A percentile compares a stretch with the other conserved stretches of the same genome.
Conservation (phyloP, 768 basidiomycete genomes). For the Clitopilus hobsonii region DNA sequence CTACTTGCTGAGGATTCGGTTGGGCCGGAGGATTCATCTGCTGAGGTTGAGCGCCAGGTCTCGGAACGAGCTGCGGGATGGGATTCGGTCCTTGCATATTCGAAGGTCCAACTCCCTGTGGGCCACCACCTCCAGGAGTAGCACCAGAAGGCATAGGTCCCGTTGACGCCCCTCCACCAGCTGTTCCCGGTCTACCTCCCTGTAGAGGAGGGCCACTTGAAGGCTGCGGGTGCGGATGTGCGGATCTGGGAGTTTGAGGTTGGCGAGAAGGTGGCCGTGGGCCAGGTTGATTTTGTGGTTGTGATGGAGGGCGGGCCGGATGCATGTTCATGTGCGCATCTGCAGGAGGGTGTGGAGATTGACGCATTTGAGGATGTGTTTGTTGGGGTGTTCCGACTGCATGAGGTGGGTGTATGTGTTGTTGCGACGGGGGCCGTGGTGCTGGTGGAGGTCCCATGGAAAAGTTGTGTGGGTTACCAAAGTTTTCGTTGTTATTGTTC, state of each 20-base stretch:
- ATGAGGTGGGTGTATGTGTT: slow-evolving; percentile 16
- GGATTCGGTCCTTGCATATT: slow-evolving; percentile 4
- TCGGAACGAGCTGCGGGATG: neutral
- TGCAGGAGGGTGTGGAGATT: neutral
- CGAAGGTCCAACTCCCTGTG: slow-evolving; percentile 8
- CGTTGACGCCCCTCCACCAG: slow-evolving; percentile 4
- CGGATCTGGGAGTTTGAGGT: slow-evolving; percentile 41
- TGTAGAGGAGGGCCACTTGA: neutral
- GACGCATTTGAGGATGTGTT: slow-evolving; percentile 20
- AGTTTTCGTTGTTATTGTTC: slow-evolving; percentile 23
- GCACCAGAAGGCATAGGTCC: slow-evolving; percentile 1
- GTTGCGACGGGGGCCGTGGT: slow-evolving; percentile 40
- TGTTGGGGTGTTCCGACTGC: slow-evolving; percentile 24
- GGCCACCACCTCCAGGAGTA: neutral
- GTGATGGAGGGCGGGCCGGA: slow-evolving; percentile 55
- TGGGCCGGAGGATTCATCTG: neutral
- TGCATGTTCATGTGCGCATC: slow-evolving; percentile 28
- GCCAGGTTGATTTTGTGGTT: slow-evolving; percentile 45
- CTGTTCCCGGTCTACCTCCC: neutral
- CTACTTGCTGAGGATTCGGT: neutral
- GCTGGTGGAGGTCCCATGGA: slow-evolving; percentile 15
- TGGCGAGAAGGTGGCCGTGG: slow-evolving; percentile 49
- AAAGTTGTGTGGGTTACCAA: slow-evolving; percentile 20
- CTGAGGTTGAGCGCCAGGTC: neutral
- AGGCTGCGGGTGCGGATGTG: slow-evolving; percentile 32